Evolutionary conservation across 73 alveolate species (phyloP).

Genomic region (Paramecium pentaurelia): DNA sequence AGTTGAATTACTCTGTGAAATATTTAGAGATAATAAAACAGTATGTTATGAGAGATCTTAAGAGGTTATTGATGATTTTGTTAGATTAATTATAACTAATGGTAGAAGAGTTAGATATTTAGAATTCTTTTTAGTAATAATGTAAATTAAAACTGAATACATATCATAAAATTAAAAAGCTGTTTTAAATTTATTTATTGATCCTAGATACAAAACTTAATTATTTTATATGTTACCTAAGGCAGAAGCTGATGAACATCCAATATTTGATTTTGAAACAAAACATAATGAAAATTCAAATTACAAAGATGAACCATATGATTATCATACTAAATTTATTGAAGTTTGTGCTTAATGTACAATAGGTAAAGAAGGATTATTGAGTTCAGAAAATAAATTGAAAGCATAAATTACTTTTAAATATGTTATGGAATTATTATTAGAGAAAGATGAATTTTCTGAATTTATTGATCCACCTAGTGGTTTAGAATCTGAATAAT

Average conservation of each 20-base stretch:
- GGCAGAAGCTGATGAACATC: neutral
- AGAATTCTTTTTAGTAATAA: conserved; percentile 49
- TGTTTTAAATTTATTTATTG: conserved; percentile 42
- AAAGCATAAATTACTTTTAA: conserved; percentile 51
- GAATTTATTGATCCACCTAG: neutral
- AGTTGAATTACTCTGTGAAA: conserved; percentile 54
- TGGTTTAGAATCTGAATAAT: neutral
- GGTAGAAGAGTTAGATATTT: conserved; percentile 57
- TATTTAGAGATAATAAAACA: conserved; percentile 50
- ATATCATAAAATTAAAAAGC: conserved; percentile 38
- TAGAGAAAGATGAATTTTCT: conserved; percentile 33
- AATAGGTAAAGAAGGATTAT: conserved; percentile 63
- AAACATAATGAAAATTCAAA: neutral
- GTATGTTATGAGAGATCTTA: conserved; percentile 34
- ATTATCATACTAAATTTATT: conserved; percentile 59
- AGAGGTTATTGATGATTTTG: conserved; percentile 53
- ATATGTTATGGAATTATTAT: conserved; percentile 50
- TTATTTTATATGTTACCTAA: conserved; percentile 24
- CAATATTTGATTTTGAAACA: neutral
- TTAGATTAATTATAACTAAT: conserved; percentile 37
- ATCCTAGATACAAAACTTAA: conserved; percentile 15
- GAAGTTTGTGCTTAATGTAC: conserved; percentile 56
- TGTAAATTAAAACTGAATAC: conserved; percentile 29
- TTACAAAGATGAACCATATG: conserved; percentile 62
- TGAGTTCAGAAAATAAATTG: conserved; percentile 59